These are phyloP conservation scores for Plasmodium inui DNA, from an alignment of 169 alveolate species.

Conservation along the genomic window DNA sequence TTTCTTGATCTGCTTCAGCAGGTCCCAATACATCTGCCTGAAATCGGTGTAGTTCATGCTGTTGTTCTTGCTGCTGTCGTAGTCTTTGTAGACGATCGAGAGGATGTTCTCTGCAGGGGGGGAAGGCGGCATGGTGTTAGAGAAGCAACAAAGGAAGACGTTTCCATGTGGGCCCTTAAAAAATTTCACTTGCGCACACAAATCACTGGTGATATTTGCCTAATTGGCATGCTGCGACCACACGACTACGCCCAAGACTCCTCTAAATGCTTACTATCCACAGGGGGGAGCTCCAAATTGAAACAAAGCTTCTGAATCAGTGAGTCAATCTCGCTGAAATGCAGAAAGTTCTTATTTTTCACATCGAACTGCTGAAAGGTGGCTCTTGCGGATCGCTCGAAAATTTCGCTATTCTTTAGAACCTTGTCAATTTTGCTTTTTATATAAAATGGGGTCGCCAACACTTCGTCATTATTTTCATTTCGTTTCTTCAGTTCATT, in stretches of 20 bases:
- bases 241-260: background rate
- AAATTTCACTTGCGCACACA: background rate
- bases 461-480: slow-evolving; percentile 52
- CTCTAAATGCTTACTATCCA: slow-evolving; percentile 26
- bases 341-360: slow-evolving; percentile 67
- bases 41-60: slow-evolving; percentile 73
- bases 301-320: slow-evolving; percentile 61
- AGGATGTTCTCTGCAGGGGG: slow-evolving; percentile 33
- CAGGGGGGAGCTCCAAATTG: slow-evolving; percentile 73
- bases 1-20: slow-evolving; percentile 60
- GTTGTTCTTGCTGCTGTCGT: slow-evolving; percentile 72
- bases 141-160: background rate
- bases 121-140: background rate
- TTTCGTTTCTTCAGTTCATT: slow-evolving; percentile 63
- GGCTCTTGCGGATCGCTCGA: slow-evolving; percentile 72
- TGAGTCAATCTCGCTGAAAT: slow-evolving; percentile 72
- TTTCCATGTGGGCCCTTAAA: background rate
- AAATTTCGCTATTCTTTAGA: slow-evolving; percentile 65
- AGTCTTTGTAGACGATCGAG: slow-evolving; percentile 70
- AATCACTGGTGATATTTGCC: background rate
- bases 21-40: slow-evolving; percentile 75
- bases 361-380: slow-evolving; percentile 74
- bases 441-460: slow-evolving; percentile 74
- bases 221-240: background rate
- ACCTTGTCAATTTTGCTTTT: slow-evolving; percentile 75